Conservation (phyloP, 768 basidiomycete species). For the Clitopilus passeckerianus region DNA sequence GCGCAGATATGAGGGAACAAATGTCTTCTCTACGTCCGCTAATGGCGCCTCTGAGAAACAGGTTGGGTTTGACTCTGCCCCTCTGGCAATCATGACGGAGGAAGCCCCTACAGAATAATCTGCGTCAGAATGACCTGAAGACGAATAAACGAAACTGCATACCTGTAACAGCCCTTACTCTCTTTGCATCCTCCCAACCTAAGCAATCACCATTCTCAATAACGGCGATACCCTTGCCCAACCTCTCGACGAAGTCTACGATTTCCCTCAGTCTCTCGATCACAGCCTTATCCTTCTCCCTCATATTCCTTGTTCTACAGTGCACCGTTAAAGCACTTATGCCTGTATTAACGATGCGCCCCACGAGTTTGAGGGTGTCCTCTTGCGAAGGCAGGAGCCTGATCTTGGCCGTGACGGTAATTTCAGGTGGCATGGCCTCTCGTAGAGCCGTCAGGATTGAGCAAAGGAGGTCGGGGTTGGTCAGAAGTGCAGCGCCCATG, state of each 20-base stretch:
- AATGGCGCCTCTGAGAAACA: constrained; percentile 75
- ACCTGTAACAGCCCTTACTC: constrained; percentile 75
- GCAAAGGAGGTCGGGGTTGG: constrained; percentile 88
- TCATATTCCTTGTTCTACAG: constrained; percentile 91
- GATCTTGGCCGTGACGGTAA: constrained; percentile 94
- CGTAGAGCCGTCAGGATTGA: constrained; percentile 81
- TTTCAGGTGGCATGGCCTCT: constrained; percentile 62
- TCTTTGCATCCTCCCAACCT: constrained; percentile 72
- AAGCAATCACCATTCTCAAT: constrained; percentile 92
- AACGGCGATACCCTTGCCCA: constrained; percentile 79
- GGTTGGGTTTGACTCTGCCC: constrained; percentile 88
- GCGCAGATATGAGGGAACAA: constrained; percentile 72
- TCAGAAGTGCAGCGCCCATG: constrained; percentile 95
- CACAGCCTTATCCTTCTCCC: constrained; percentile 73
- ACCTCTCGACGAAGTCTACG: constrained; percentile 73
- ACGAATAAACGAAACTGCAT: constrained; percentile 9
- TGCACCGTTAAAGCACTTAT: constrained; percentile 90
- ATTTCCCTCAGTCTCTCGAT: constrained; percentile 79
- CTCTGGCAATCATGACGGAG: constrained; percentile 95
- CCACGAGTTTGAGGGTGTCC: constrained; percentile 87
- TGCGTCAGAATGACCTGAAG: background rate
- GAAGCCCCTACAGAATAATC: constrained; percentile 52
- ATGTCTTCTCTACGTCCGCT: constrained; percentile 58
- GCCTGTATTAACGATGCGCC: constrained; percentile 82
- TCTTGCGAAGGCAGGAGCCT: constrained; percentile 81